A percentile compares a stretch with the other conserved stretches of the same genome.
Conservation (phyloP, 495 filamentous ascomycete genomes). For the Choiromyces venosus region DNA sequence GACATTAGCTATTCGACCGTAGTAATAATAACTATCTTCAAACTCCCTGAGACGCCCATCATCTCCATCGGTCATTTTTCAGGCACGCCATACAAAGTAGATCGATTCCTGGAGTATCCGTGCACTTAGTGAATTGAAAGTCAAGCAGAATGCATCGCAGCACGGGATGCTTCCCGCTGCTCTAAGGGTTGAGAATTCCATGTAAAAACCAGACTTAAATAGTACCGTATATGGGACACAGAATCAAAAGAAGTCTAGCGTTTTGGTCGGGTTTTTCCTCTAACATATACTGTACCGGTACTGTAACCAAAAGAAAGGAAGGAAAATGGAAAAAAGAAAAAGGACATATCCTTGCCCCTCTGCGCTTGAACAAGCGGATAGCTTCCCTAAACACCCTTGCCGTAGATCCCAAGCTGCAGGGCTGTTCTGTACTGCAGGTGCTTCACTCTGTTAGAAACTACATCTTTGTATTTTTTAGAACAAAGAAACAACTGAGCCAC, state of each 20-base stretch:
- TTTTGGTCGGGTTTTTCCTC: neutral
- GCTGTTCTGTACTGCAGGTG: constrained; percentile 27
- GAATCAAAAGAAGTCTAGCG: neutral
- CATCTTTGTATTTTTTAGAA: constrained; percentile 18
- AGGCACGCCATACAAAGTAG: neutral
- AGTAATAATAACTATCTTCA: neutral
- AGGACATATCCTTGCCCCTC: neutral
- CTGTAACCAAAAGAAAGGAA: neutral
- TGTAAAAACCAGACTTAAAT: neutral
- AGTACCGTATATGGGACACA: neutral
- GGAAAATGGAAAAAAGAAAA: neutral
- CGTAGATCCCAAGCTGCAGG: constrained; percentile 22
- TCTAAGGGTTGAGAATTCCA: neutral
- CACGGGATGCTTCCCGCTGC: neutral
- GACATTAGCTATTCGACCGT: neutral
- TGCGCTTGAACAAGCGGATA: neutral
- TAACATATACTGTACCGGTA: neutral
- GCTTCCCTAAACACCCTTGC: constrained; percentile 6
- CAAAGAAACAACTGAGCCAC: constrained; percentile 34
- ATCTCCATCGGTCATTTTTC: neutral
- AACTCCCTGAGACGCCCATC: neutral
- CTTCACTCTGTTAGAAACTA: constrained; percentile 30
- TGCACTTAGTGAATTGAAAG: neutral
- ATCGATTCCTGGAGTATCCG: neutral
- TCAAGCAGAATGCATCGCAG: neutral